phyloP scores from a whole-genome alignment of 2,329 filamentous ascomycete species.

The Cordyceps fumosorosea region DNA sequence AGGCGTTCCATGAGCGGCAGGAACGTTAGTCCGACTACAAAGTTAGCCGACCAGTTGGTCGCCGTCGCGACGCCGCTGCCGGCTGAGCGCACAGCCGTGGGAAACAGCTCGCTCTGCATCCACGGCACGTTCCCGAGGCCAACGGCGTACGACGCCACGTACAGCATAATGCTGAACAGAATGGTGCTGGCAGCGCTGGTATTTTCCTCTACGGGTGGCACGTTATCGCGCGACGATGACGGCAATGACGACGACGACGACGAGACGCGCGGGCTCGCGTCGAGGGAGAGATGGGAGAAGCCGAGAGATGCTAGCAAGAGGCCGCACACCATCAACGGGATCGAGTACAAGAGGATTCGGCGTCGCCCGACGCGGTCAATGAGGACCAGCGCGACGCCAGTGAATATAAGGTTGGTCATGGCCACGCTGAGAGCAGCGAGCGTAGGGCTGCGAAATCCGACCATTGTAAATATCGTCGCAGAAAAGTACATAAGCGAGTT shows the following conservation, averaged over 20 bases:
- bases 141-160: slow-evolving; percentile 78
- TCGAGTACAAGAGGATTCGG: slow-evolving; percentile 71
- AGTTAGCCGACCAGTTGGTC: slow-evolving; percentile 85
- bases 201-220: slow-evolving; percentile 16
- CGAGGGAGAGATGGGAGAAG: slow-evolving; percentile 58
- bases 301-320: slow-evolving; percentile 65
- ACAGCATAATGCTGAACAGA: slow-evolving; percentile 69
- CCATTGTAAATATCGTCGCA: slow-evolving; percentile 69
- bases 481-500: slow-evolving; percentile 93
- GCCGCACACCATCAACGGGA: slow-evolving; percentile 76
- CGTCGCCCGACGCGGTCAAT: slow-evolving; percentile 77
- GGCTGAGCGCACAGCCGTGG: slow-evolving; percentile 63
- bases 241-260: no score
- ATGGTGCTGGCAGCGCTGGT: slow-evolving; percentile 48
- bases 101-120: slow-evolving; percentile 93
- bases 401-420: slow-evolving; percentile 76
- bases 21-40: slow-evolving; percentile 79
- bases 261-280: slow-evolving; percentile 14
- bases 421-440: slow-evolving; percentile 75
- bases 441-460: slow-evolving; percentile 73
- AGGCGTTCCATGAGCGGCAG: slow-evolving; percentile 76
- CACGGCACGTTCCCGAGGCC: slow-evolving; percentile 90
- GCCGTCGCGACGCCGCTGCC: slow-evolving; percentile 69
- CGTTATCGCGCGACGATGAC: background rate
- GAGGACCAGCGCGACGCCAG: slow-evolving; percentile 63